Base-by-base conservation (phyloP, 2,329 filamentous ascomycete genomes). In the Colletotrichum eremochloae region DNA sequence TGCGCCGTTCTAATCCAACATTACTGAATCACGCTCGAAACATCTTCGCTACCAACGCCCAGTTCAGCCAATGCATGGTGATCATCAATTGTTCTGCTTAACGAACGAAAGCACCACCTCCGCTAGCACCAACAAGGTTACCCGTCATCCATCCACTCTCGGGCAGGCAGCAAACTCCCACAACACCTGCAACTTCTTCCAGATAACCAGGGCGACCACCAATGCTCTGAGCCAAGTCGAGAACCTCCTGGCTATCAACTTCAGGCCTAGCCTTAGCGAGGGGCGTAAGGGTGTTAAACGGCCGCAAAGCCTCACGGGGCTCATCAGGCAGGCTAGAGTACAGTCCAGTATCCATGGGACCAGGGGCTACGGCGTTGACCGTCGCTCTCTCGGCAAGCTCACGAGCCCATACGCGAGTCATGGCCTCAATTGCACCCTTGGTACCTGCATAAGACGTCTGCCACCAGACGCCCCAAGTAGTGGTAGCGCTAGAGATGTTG, bases 141-240 rank as follows among this genome's bases (percentile, higher is more conserved):
- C 92, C 92, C 0, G 92, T 94, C 69, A 89, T 91, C 91, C 91
- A 94, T 3, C 85, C 88, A 42, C 86, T 86, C 79, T 94, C 92
- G 20, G 86, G 86, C 12, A 87, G 87, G 78, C 91, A 93, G 50
- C 93, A 82, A 90, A 94, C 92, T 5, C 87, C 91, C 53, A 94
- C 89, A 8, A 92, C 87, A 1, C 91, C 92, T 0, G 92, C 92
- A 81, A 94, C 86, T 81, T 94, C 92, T 71, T 87, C 85, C 15
- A 89, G 88, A 77, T 92, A 92, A 8, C 85, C 91, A 6, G 86
- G 85, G 71, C 87, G 84, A 52, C 84, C 81, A 0, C 84, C 83
- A 31, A 84, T 86, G 82, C 84, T 86, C 72, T 84, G 82, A 44
- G 91, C 89, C 77, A 80, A 72, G 63, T 76, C 76, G 71, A 78